Conservation (phyloP, 345 rosid genomes). For the Linum lewisii region DNA sequence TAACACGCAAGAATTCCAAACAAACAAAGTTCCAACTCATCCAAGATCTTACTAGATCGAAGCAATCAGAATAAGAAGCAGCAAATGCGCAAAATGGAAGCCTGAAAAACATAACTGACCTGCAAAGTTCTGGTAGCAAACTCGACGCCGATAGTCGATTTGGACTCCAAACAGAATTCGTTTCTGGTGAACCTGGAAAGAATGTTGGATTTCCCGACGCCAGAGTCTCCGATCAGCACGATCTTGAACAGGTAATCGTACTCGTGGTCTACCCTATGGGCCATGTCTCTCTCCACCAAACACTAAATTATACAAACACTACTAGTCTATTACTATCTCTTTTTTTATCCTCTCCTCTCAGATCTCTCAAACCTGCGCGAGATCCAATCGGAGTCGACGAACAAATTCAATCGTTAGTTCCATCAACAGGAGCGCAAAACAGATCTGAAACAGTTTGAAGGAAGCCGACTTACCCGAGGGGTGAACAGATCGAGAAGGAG, state of each 20-base stretch:
- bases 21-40: neutral
- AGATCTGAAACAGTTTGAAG: neutral
- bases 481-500: constrained; percentile 6
- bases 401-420: neutral
- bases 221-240: constrained; percentile 39
- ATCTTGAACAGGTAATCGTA: constrained; percentile 41
- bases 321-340: neutral
- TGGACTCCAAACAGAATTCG: constrained; percentile 38
- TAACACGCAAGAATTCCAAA: neutral
- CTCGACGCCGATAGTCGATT: constrained; percentile 40
- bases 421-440: neutral
- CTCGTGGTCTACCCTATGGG: constrained; percentile 36
- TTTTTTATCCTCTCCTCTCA: constrained; percentile 1
- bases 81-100: too few species aligned
- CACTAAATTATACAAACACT: neutral
- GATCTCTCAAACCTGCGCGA: constrained; percentile 15
- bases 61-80: neutral
- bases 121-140: constrained; percentile 38
- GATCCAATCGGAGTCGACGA: constrained; percentile 6
- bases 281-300: constrained; percentile 16
- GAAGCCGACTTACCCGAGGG: neutral
- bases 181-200: constrained; percentile 38
- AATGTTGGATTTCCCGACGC: constrained; percentile 38
- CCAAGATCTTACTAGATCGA: neutral
- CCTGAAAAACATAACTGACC: constrained; percentile 2